Percentiles rank a stretch among this genome's conserved stretches.
Conservation (phyloP, 805 yeast species). For the Myxozyma geophila region DNA sequence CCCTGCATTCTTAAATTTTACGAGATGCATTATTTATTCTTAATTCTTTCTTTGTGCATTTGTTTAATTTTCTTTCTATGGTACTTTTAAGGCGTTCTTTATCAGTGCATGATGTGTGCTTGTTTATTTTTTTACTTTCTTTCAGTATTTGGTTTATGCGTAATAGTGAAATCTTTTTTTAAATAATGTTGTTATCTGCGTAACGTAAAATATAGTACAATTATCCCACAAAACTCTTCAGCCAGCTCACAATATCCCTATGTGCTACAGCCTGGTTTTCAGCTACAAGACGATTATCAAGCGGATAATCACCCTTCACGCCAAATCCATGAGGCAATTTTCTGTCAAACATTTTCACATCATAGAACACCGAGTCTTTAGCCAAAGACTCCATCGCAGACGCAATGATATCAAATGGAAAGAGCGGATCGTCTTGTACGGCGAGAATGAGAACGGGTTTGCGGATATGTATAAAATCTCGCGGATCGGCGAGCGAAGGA, state of each 20-base stretch:
- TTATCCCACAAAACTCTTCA: conserved; percentile 26
- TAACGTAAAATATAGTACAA: not conserved
- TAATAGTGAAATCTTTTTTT: too few relatives aligned
- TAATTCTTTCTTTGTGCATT: not conserved
- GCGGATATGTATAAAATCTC: conserved; percentile 40
- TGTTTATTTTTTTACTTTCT: not conserved
- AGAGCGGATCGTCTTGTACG: conserved; percentile 40
- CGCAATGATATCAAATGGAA: conserved; percentile 37
- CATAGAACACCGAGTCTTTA: conserved; percentile 31
- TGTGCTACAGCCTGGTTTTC: conserved; percentile 33
- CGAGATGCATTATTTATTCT: not conserved
- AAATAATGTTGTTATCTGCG: too few relatives aligned
- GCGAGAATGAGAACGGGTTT: conserved; percentile 42
- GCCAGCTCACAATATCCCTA: conserved; percentile 28
- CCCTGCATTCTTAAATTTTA: not conserved
- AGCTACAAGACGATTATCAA: conserved; percentile 20
- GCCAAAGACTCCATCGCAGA: conserved; percentile 35
- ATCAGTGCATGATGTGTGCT: not conserved
- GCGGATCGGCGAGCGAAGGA: conserved; percentile 41
- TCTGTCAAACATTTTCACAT: conserved; percentile 33
- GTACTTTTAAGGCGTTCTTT: not conserved
- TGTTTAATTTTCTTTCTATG: not conserved
- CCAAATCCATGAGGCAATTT: conserved; percentile 51
- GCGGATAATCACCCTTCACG: conserved; percentile 49
- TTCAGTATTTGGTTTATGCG: not conserved